Base-by-base conservation (phyloP, 1,139 yeast species). In the Geotrichum citri-aurantii region DNA sequence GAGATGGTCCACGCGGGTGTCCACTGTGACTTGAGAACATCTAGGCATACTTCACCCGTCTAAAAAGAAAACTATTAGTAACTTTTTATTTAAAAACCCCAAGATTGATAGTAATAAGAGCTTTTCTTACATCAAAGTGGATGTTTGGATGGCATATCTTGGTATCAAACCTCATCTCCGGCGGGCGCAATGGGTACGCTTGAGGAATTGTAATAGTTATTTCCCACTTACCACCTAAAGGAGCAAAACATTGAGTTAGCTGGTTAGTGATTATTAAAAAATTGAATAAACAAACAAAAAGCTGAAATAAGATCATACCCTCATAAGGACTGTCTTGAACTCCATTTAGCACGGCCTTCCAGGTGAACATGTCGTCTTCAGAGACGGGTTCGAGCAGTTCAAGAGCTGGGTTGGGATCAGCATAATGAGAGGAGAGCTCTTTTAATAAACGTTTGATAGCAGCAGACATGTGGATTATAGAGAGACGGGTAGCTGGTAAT, bases 1-100 rank as follows among this genome's bases (percentile, higher is more conserved):
- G 83, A 76, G 50, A 91, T 70, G 49, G 88, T 84, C 95, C 96
- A 91, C 1, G 95, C 95, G 0, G 97, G 97, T 0, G 93, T 81
- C 97, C 97, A 91, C 62, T 80, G 81, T 47, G 68, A 70, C 65
- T 83, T 82, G 58, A 88, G 76, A 14, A 90, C 86, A 69, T 90
- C 96, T n/a, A 91, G 74, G 71, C 97, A 91, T 3, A 89, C 86
- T 64, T 86, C 93, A 0, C 96, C 96, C 0, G 86, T 84, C 55
- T 72, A 51, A 29, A 14, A 44, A 42, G 27, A 14, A 17, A 17
- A 19, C n/a, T 29, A 56, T 37, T 19, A 26, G 24, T 27, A n/a
- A 17, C 10, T n/a, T 19, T n/a, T n/a, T n/a, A n/a, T n/a, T n/a
- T n/a, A n/a, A n/a, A n/a, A n/a, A n/a, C n/a, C n/a, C n/a, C n/a